These are phyloP conservation scores for Elaeis guineensis DNA, from an alignment of 176 grass and related monocot species.

Conservation along the genomic window DNA sequence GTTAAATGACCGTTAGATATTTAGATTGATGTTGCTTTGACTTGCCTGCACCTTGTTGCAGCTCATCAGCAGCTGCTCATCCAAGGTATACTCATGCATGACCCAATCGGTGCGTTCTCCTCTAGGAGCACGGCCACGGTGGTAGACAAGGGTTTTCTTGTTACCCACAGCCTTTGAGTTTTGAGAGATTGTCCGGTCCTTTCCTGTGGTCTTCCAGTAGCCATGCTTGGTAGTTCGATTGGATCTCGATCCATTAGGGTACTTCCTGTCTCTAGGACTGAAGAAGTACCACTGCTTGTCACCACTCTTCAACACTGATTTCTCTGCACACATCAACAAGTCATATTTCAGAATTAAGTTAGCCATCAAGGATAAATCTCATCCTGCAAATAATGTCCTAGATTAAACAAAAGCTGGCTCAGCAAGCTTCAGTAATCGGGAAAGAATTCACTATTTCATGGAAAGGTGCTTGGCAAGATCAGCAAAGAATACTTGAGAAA, in stretches of 20 bases:
- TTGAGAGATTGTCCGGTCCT: conserved; percentile 50
- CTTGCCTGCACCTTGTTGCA: conserved; percentile 22
- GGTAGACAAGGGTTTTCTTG: conserved; percentile 87
- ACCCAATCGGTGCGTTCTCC: conserved; percentile 85
- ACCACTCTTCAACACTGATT: conserved; percentile 66
- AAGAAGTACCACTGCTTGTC: conserved; percentile 96
- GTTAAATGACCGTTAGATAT: background rate
- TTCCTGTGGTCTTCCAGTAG: conserved; percentile 90
- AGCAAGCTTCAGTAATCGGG: no score
- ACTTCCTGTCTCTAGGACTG: conserved; percentile 80
- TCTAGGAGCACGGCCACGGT: conserved; percentile 73
- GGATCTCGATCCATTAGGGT: conserved; percentile 74
- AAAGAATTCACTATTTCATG: no score
- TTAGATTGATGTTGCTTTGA: background rate
- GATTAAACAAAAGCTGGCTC: no score
- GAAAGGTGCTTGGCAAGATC: no score
- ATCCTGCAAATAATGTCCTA: no score
- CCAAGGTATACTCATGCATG: conserved; percentile 83
- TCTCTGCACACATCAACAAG: conserved; percentile 34
- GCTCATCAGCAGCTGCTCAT: conserved; percentile 35
- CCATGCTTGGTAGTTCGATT: conserved; percentile 62
- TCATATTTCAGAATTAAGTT: no score
- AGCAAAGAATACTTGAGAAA: no score
- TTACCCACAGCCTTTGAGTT: conserved; percentile 39
- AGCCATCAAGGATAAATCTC: no score